Evolutionary conservation across 2,329 filamentous ascomycete species (phyloP).

Genomic region (Pezicula neosporulosa): DNA sequence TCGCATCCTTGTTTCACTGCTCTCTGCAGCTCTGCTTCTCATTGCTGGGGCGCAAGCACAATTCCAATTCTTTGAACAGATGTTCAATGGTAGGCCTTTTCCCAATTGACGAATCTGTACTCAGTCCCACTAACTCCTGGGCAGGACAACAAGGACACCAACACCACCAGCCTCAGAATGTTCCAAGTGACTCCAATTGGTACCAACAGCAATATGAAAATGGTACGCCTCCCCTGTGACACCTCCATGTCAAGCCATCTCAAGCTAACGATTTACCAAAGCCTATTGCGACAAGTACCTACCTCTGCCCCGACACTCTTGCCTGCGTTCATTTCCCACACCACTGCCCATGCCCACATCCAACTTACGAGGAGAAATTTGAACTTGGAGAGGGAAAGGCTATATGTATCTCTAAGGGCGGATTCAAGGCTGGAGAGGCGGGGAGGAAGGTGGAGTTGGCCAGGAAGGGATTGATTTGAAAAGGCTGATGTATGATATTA

Average conservation of each 20-base stretch:
- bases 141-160: slow-evolving; percentile 34
- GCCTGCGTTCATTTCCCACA: slow-evolving; percentile 95
- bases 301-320: slow-evolving; percentile 91
- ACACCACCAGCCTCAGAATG: slow-evolving; percentile 68
- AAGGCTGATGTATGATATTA: neutral
- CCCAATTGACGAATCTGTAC: slow-evolving; percentile 70
- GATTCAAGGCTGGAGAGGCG: slow-evolving; percentile 69
- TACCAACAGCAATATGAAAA: slow-evolving; percentile 70
- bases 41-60: slow-evolving; percentile 64
- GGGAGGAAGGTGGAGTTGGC: slow-evolving; percentile 75
- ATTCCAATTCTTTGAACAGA: slow-evolving; percentile 97
- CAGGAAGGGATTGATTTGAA: slow-evolving; percentile 69
- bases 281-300: slow-evolving; percentile 92
- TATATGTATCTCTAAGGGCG: slow-evolving; percentile 72
- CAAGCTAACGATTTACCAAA: slow-evolving; percentile 29
- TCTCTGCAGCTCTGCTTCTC: slow-evolving; percentile 52
- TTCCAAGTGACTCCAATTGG: slow-evolving; percentile 76
- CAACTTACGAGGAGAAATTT: slow-evolving; percentile 72
- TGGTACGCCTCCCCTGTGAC: slow-evolving; percentile 42
- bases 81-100: slow-evolving; percentile 70
- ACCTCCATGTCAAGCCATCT: neutral
- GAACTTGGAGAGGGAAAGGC: slow-evolving; percentile 69
- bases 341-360: slow-evolving; percentile 91
- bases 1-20: slow-evolving; percentile 27
- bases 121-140: slow-evolving; percentile 27